A percentile compares a stretch with the other conserved stretches of the same genome.
These are phyloP conservation scores for Lagenidium giganteum DNA, from an alignment of 352 stramenopile genomes.

Conservation along the genomic window DNA sequence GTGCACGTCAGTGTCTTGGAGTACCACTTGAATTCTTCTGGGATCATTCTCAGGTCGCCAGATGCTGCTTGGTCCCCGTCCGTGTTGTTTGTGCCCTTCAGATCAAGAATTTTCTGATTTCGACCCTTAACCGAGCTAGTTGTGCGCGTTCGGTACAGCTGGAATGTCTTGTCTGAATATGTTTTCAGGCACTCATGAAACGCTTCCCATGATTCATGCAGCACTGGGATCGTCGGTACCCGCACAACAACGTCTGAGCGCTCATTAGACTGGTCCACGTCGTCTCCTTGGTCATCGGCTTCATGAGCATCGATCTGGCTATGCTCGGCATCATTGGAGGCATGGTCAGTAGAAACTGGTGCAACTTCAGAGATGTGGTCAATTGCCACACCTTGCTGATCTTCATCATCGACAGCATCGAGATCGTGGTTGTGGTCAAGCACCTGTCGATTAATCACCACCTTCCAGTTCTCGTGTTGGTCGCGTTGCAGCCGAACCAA, in stretches of 20 bases:
- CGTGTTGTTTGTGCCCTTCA: conserved; percentile 14
- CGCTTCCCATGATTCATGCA: conserved; percentile 64
- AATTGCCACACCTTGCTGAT: too few species aligned
- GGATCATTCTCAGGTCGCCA: conserved; percentile 28
- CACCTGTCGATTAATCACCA: conserved; percentile 68
- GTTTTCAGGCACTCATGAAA: conserved; percentile 53
- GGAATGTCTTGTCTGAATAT: conserved; percentile 65
- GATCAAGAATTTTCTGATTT: conserved; percentile 66
- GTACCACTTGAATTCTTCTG: conserved; percentile 72
- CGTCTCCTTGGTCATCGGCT: too few species aligned
- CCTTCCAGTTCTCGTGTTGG: conserved; percentile 48
- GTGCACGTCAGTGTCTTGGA: conserved; percentile 78
- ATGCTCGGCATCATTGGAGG: conserved; percentile 1
- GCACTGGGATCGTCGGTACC: conserved; percentile 39
- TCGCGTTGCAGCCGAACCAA: conserved; percentile 64
- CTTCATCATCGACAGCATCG: not conserved
- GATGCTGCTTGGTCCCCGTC: not conserved
- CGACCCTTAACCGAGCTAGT: conserved; percentile 61
- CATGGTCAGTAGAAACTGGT: not conserved
- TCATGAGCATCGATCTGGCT: too few species aligned
- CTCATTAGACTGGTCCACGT: not conserved
- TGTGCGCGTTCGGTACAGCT: conserved; percentile 71
- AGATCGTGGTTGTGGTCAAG: conserved; percentile 54
- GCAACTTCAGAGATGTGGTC: too few species aligned
- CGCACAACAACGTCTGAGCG: conserved; percentile 46